phyloP scores from a whole-genome alignment of 73 alveolate species.

The Stentor roeselii region DNA sequence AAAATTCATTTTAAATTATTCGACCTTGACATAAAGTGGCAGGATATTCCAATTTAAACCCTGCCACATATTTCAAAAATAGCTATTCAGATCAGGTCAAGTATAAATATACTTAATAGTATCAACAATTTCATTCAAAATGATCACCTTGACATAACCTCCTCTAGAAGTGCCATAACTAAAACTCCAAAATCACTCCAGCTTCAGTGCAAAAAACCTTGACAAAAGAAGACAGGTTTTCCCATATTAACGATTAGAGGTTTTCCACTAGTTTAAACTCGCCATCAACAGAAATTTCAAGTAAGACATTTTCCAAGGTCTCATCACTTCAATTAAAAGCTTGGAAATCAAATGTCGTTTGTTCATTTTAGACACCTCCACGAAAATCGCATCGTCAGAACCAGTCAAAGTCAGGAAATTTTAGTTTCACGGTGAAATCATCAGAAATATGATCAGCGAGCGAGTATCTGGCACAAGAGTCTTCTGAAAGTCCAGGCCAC shows the following conservation, averaged over 20 bases:
- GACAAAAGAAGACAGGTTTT: slow-evolving; percentile 60
- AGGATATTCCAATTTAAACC: slow-evolving; percentile 96
- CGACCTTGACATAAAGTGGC: slow-evolving; percentile 69
- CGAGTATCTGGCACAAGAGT: slow-evolving; percentile 32
- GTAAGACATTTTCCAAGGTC: slow-evolving; percentile 77
- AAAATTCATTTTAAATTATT: slow-evolving; percentile 58
- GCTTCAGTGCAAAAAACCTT: slow-evolving; percentile 83
- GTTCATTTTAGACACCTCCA: slow-evolving; percentile 87
- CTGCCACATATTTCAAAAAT: slow-evolving; percentile 93
- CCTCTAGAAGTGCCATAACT: slow-evolving; percentile 83
- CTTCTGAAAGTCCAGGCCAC: slow-evolving; percentile 72
- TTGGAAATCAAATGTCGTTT: slow-evolving; percentile 72
- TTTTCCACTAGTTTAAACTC: slow-evolving; percentile 84
- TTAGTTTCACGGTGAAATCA: slow-evolving; percentile 39
- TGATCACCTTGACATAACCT: slow-evolving; percentile 67
- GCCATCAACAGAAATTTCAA: slow-evolving; percentile 80
- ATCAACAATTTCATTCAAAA: slow-evolving; percentile 84
- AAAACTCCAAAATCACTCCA: slow-evolving; percentile 86
- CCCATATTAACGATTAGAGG: slow-evolving; percentile 73
- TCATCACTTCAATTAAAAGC: slow-evolving; percentile 77
- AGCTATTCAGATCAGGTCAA: slow-evolving; percentile 74
- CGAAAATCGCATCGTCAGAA: slow-evolving; percentile 88
- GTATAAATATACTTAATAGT: slow-evolving; percentile 78
- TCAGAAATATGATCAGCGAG: slow-evolving; percentile 32
- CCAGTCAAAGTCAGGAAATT: slow-evolving; percentile 78